Conservation (phyloP, 495 filamentous ascomycete genomes). For the Choiromyces venosus region DNA sequence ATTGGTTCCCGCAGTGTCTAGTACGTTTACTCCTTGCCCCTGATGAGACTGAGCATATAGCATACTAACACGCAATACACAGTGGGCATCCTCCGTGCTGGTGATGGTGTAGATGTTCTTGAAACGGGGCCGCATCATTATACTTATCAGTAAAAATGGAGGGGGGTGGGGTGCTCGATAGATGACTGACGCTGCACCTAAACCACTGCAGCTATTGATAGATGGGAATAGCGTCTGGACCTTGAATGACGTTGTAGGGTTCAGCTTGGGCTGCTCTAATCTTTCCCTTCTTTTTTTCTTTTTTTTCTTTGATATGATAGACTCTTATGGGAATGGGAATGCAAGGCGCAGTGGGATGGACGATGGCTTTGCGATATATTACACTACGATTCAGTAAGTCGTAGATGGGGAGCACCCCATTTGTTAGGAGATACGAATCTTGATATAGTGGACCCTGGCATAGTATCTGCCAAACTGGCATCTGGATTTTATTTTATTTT, state of each 20-base stretch:
- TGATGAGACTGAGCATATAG: constrained; percentile 31
- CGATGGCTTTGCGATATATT: neutral
- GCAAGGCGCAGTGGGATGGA: neutral
- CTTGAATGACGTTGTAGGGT: neutral
- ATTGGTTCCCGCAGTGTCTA: neutral
- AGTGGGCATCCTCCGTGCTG: constrained; percentile 51
- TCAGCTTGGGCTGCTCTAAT: neutral
- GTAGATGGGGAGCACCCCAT: neutral
- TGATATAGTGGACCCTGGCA: neutral
- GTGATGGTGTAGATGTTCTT: constrained; percentile 56
- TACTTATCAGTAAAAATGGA: constrained; percentile 45
- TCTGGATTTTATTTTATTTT: neutral
- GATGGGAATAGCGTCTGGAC: neutral
- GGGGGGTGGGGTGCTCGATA: neutral
- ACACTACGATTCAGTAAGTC: neutral
- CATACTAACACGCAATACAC: neutral
- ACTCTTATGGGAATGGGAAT: neutral
- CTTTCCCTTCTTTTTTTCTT: neutral
- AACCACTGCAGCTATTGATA: neutral
- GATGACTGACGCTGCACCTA: neutral
- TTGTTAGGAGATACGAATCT: neutral
- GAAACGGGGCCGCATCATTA: constrained; percentile 61
- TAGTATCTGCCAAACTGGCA: neutral
- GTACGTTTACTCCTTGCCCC: neutral
- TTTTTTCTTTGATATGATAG: neutral